These are phyloP conservation scores for Zygoascus flipseniorum DNA, from an alignment of 805 yeast genomes.

Conservation along the genomic window DNA sequence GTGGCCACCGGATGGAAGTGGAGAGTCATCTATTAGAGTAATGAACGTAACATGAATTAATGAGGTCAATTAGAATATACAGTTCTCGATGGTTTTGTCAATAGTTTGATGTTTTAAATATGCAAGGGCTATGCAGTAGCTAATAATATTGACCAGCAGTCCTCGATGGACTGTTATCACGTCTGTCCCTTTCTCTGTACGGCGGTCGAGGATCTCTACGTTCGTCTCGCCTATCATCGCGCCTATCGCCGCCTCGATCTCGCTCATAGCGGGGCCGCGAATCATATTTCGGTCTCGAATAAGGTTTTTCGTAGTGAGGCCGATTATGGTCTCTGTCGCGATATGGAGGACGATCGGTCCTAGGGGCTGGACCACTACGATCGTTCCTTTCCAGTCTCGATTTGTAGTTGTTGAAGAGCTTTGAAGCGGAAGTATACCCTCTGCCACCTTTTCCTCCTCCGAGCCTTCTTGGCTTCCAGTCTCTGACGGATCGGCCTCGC, in stretches of 20 bases:
- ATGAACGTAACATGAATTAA: not conserved
- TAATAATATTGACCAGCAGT: constrained; percentile 3
- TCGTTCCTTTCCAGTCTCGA: constrained; percentile 4
- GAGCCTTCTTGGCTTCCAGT: constrained; percentile 38
- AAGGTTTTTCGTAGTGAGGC: not conserved
- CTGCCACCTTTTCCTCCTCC: constrained; percentile 96
- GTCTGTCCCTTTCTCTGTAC: constrained; percentile 10
- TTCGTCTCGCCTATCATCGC: constrained; percentile 15
- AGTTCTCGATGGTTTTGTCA: not conserved
- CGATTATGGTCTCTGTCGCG: not conserved
- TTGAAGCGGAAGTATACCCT: constrained; percentile 38
- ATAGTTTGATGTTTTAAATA: not conserved
- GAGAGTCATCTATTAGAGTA: constrained; percentile 10
- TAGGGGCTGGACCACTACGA: not conserved
- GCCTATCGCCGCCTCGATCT: constrained; percentile 5
- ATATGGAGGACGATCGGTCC: not conserved
- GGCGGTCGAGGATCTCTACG: constrained; percentile 8
- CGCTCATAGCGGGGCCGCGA: constrained; percentile 5
- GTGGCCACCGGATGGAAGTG: constrained; percentile 21
- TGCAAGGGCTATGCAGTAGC: not conserved
- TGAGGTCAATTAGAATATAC: not conserved
- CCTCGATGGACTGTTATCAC: constrained; percentile 1
- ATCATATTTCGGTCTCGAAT: not conserved
- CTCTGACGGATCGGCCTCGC: constrained; percentile 29
- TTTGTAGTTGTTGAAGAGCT: constrained; percentile 10